phyloP scores from a whole-genome alignment of 1,284 basidiomycete genomes.

The Schizophyllum amplum region DNA sequence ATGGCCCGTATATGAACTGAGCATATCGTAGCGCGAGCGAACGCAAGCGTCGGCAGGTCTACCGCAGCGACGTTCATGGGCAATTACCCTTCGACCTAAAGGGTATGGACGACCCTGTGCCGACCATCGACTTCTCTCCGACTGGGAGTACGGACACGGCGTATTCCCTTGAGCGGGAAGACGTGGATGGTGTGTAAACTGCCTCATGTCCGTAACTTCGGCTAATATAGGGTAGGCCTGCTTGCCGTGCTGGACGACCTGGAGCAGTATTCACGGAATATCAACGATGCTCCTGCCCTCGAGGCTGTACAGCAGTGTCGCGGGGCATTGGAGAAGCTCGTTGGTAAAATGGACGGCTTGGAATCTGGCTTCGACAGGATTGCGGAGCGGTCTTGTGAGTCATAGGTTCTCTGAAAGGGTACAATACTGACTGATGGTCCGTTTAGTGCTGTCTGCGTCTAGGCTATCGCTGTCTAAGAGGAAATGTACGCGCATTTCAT shows the following conservation, averaged over 20 bases:
- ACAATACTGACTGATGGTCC: constrained; percentile 3
- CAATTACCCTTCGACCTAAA: constrained; percentile 73
- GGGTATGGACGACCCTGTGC: constrained; percentile 71
- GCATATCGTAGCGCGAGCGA: constrained; percentile 49
- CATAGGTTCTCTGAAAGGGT: constrained; percentile 1
- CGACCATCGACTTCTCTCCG: constrained; percentile 70
- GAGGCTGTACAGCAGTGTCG: constrained; percentile 58
- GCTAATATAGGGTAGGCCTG: constrained; percentile 34
- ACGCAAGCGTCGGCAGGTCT: constrained; percentile 67
- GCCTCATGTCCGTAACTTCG: neutral
- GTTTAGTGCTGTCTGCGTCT: constrained; percentile 64
- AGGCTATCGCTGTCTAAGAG: constrained; percentile 56
- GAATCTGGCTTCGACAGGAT: constrained; percentile 74
- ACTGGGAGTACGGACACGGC: constrained; percentile 41
- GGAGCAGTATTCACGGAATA: constrained; percentile 42
- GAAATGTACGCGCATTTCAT: constrained; percentile 43
- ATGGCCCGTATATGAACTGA: neutral
- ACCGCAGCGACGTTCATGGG: constrained; percentile 70
- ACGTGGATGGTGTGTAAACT: constrained; percentile 57
- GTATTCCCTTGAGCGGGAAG: constrained; percentile 62
- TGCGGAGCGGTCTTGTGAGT: constrained; percentile 70
- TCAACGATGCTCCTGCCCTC: constrained; percentile 36
- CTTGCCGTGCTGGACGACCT: constrained; percentile 60
- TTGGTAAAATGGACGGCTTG: constrained; percentile 68
- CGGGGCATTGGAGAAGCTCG: constrained; percentile 52